These are phyloP conservation scores for Phialophora tarda DNA, from an alignment of 2,329 filamentous ascomycete species.

Conservation along the genomic window DNA sequence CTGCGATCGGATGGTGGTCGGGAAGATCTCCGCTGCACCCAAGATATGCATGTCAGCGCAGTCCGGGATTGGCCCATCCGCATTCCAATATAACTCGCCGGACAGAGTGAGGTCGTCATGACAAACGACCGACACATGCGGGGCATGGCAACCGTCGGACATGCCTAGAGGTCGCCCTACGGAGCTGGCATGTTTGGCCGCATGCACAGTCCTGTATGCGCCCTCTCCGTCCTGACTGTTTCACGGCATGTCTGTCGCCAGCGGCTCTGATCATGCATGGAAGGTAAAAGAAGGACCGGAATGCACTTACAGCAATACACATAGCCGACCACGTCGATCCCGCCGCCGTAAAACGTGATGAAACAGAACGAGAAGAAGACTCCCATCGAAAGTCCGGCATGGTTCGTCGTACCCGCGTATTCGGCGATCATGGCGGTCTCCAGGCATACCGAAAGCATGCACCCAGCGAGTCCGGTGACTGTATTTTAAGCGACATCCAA, in stretches of 20 bases:
- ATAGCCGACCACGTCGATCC: slow-evolving; percentile 34
- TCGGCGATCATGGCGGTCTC: slow-evolving; percentile 37
- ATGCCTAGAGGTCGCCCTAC: slow-evolving; percentile 9
- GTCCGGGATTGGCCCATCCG: slow-evolving; percentile 4
- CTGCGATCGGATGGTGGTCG: slow-evolving; percentile 36
- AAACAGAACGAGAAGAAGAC: slow-evolving; percentile 67
- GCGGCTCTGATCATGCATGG: slow-evolving; percentile 9
- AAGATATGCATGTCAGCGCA: slow-evolving; percentile 23
- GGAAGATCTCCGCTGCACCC: slow-evolving; percentile 35
- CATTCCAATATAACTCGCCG: slow-evolving; percentile 3
- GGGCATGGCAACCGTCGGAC: slow-evolving; percentile 1
- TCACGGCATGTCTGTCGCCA: slow-evolving; percentile 10
- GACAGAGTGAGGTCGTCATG: not conserved
- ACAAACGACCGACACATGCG: slow-evolving; percentile 9
- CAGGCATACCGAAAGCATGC: slow-evolving; percentile 33
- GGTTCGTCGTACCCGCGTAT: slow-evolving; percentile 44
- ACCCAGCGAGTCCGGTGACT: slow-evolving; percentile 32
- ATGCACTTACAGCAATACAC: slow-evolving; percentile 33
- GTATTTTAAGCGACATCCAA: slow-evolving; percentile 2
- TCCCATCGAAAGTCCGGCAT: slow-evolving; percentile 34
- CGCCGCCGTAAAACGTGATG: slow-evolving; percentile 34
- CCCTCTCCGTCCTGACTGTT: slow-evolving; percentile 12
- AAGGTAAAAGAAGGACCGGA: slow-evolving; percentile 4
- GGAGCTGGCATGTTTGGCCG: slow-evolving; percentile 1
- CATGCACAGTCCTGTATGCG: not conserved